phyloP scores from a whole-genome alignment of 2,329 filamentous ascomycete genomes.

The Alternaria metachromatica region DNA sequence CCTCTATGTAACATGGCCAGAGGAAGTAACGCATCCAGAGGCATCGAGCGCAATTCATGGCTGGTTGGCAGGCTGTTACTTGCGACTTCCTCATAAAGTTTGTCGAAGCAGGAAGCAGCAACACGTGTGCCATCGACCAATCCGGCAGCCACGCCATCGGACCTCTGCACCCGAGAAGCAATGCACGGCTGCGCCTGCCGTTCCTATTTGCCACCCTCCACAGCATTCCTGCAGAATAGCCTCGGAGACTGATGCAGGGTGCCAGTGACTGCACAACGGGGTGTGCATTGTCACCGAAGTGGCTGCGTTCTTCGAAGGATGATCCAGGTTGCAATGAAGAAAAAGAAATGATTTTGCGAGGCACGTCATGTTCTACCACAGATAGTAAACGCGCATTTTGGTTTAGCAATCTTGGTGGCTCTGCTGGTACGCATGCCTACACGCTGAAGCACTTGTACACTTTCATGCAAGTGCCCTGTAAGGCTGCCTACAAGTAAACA shows the following conservation, averaged over 20 bases:
- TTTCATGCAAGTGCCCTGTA: not conserved
- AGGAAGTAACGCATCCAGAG: not conserved
- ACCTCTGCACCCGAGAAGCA: constrained; percentile 8
- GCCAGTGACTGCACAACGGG: not conserved
- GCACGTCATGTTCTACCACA: not conserved
- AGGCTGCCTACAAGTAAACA: not conserved
- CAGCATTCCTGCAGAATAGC: not conserved
- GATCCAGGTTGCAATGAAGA: not conserved
- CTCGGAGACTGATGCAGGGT: constrained; percentile 4
- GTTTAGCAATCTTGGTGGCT: not conserved
- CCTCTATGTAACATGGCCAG: not conserved
- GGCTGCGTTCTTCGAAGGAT: not conserved
- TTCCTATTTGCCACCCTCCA: not conserved
- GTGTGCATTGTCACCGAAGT: constrained; percentile 5
- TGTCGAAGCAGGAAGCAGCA: not conserved
- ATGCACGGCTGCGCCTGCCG: constrained; percentile 1
- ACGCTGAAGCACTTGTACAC: not conserved
- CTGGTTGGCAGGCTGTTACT: not conserved
- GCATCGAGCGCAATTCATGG: not conserved
- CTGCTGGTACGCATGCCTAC: not conserved
- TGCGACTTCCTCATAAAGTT: constrained; percentile 4
- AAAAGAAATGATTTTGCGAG: not conserved
- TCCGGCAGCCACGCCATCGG: constrained; percentile 2
- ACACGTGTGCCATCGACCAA: constrained; percentile 8
- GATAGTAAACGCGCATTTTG: not conserved